Evolutionary conservation across 225 moss, liverwort and hornwort species (phyloP).

Genomic region (Marchantia paleacea): DNA sequence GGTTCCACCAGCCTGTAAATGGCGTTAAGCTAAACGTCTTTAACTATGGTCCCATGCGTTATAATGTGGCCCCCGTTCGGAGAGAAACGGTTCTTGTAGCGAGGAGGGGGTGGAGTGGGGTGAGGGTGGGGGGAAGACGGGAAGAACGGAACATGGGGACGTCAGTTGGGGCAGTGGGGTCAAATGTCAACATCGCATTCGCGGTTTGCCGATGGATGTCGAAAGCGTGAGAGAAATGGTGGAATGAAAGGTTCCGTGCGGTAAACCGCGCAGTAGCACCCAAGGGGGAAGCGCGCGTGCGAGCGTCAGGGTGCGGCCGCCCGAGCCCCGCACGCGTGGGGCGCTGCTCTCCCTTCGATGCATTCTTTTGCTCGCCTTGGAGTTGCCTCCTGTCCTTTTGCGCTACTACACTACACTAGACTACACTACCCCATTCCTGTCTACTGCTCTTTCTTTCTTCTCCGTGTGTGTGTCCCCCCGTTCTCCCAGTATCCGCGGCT

Average conservation of each 20-base stretch:
- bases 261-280: constrained; percentile 26
- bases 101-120: not conserved
- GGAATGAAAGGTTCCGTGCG: constrained; percentile 17
- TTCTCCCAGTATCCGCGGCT: constrained; percentile 4
- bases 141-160: not conserved
- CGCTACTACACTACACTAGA: not conserved
- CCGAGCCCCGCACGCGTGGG: constrained; percentile 24
- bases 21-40: constrained; percentile 20
- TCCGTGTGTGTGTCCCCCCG: constrained; percentile 4
- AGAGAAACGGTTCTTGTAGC: constrained; percentile 3
- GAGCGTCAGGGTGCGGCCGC: constrained; percentile 19
- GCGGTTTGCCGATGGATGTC: not conserved
- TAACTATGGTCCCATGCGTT: constrained; percentile 21
- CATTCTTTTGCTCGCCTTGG: not conserved
- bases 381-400: not conserved
- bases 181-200: constrained; percentile 10
- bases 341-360: constrained; percentile 21
- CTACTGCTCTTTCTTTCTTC: not conserved
- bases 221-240: not conserved
- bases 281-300: constrained; percentile 16
- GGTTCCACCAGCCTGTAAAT: constrained; percentile 26
- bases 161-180: not conserved
- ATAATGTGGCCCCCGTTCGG: not conserved
- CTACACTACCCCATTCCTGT: not conserved
- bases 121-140: not conserved